phyloP scores from a whole-genome alignment of 2,329 filamentous ascomycete species.

The Zymoseptoria crescenta region DNA sequence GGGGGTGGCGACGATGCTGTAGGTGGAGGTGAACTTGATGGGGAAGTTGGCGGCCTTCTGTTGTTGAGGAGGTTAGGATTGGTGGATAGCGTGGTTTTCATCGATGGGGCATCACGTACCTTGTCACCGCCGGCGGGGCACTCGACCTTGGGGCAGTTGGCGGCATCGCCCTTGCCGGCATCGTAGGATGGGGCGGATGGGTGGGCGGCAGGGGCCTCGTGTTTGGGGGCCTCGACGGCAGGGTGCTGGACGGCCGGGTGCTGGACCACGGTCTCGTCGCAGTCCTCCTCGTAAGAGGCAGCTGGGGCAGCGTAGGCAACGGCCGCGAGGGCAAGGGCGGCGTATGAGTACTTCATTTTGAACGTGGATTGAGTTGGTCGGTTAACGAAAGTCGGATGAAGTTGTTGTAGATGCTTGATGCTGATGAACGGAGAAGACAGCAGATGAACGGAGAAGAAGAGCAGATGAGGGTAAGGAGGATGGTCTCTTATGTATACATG shows the following conservation, averaged over 20 bases:
- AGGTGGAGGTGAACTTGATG: conserved; percentile 43
- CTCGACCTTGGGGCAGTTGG: not conserved
- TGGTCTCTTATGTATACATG: not conserved
- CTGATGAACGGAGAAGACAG: too few species aligned
- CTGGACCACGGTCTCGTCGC: conserved; percentile 5
- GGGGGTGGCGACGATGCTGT: conserved; percentile 41
- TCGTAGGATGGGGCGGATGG: not conserved
- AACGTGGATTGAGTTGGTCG: not conserved
- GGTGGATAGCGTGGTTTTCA: not conserved
- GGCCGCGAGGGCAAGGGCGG: conserved; percentile 12
- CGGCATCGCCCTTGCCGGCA: not conserved
- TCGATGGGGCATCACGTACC: not conserved
- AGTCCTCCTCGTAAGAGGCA: conserved; percentile 3
- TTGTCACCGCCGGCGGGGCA: not conserved
- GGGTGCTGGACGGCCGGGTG: not conserved
- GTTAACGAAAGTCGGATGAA: not conserved
- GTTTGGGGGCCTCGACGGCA: not conserved
- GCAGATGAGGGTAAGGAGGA: not conserved
- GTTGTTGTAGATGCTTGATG: not conserved
- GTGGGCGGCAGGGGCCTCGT: not conserved
- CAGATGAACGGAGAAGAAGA: not conserved
- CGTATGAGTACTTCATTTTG: conserved; percentile 17
- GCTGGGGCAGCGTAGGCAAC: conserved; percentile 14
- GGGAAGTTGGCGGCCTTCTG: conserved; percentile 5
- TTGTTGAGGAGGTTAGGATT: not conserved